Evolutionary conservation across 352 stramenopile species (phyloP), one percentile per base, ranked within the genome.

Genomic region (Phytophthora tentaculata): DNA sequence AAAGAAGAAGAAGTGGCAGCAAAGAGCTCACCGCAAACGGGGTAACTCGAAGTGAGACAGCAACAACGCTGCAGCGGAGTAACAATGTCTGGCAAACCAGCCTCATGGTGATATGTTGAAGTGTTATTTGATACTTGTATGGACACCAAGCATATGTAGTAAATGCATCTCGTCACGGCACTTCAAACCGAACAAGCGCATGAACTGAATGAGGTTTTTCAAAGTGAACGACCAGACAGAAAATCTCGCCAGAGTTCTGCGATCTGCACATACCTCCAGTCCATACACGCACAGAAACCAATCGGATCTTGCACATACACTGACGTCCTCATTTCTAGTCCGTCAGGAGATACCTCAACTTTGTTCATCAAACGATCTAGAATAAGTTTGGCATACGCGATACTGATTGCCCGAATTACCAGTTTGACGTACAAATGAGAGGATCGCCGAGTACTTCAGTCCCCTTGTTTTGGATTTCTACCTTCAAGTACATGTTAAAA

Each of bases 1-100:
- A 16, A 79, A 71, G 59, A 79, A 67, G 50, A 76, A 74, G 37
- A 74, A 61, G 16, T 64, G 68, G 67, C 63, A 62, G 43, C 55
- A 63, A 50, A 51, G 39, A 56, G 62, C 24, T 9, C 28, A 56
- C 16, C 68, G 60, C 55, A 74, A 76, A 28, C 47, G 44, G 44
- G 48, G 51, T 28, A 37, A 35, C 2, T 54, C 51, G 12, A 76
- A 79, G 35, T 23, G 55, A 3, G 43, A 61, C 22, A 56, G 22
- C 29, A 73, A 50, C 26, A 69, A 60, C 8, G 19, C 64, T 22
- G 35, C 50, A 56, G 44, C 41, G 10, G 26, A 61, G 19, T 64
- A 41, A 74, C n/a, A n/a, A n/a, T n/a, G n/a, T n/a, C n/a, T n/a
- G n/a, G n/a, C n/a, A n/a, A n/a, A n/a, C n/a, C n/a, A n/a, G n/a